Evolutionary conservation across 345 rosid species (phyloP), one percentile per base, ranked within the genome.

Genomic region (Citrus unshiu): DNA sequence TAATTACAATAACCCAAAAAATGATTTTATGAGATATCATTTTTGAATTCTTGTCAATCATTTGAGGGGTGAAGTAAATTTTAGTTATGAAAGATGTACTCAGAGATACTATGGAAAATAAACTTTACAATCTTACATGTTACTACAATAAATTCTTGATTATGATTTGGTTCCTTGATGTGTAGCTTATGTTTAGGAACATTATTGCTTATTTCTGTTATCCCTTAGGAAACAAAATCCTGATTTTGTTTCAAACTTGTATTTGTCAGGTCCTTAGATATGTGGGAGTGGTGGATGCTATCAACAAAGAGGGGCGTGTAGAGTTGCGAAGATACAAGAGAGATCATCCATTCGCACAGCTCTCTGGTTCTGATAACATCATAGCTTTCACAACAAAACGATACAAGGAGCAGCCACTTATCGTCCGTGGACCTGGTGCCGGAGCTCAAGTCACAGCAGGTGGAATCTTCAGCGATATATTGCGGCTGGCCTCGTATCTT

Each of bases 371-470:
- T 0, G 99, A 93, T 76, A 97, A 94, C 85, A 97, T 97, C 77
- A 97, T 94, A 72, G 99, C 98, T 54, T 94, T 97, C 90, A 91
- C 99, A 24, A 94, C 99, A 9, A 83, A 81, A 73, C 89, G 99
- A 81, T 93, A 94, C 89, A 93, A 86, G 84, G 91, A 90, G 21
- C 99, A 94, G 77, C 99, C 99, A 9, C 85, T 97, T 46, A 97
- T 97, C 29, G 96, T 94, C 56, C 93, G 98, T 7, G 99, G 99
- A 6, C 99, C 98, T 4, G 98, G 99, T 30, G 98, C 99, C 9
- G 98, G 99, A 51, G 99, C 98, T 34, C 92, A 97, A 85, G 99
- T 94, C 76, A 97, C 99, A 0, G 99, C 97, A 1, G 98, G 98
- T 56, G 99, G 99, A 72, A 86, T 97, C 74, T 97, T 97, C 92